Evolutionary conservation across 2,329 filamentous ascomycete genomes (phyloP).

Genomic region (Clonostachys rosea): DNA sequence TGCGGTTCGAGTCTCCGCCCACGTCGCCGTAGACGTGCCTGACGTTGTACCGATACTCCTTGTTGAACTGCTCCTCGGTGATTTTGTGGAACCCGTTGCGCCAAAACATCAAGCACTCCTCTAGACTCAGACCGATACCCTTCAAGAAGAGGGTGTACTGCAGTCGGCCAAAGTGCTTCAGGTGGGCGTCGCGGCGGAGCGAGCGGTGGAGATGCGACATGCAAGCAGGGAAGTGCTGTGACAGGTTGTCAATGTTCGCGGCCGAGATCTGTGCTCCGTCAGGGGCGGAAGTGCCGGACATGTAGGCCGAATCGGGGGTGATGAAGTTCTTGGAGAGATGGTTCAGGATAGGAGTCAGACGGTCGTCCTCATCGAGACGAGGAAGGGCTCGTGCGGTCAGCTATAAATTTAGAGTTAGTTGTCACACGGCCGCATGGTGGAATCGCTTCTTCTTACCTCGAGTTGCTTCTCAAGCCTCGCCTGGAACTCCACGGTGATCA

Average conservation of each 20-base stretch:
- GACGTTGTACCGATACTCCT: conserved; percentile 95
- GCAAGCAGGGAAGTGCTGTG: conserved; percentile 82
- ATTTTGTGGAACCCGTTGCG: conserved; percentile 78
- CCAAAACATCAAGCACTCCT: conserved; percentile 92
- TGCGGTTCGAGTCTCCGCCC: conserved; percentile 82
- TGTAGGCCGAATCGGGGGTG: conserved; percentile 82
- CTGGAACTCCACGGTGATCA: conserved; percentile 86
- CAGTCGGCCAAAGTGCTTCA: conserved; percentile 89
- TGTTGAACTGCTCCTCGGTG: conserved; percentile 93
- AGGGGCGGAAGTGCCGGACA: conserved; percentile 54
- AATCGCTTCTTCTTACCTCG: conserved; percentile 51
- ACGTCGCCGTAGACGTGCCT: conserved; percentile 95
- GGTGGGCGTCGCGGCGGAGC: conserved; percentile 79
- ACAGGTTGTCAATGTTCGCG: conserved; percentile 72
- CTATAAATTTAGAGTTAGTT: conserved; percentile 31
- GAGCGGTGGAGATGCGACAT: conserved; percentile 89
- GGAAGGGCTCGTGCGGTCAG: conserved; percentile 88
- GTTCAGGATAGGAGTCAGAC: conserved; percentile 63
- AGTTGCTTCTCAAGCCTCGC: conserved; percentile 74
- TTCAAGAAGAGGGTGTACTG: conserved; percentile 98
- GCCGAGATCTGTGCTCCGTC: conserved; percentile 73
- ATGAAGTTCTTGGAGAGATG: conserved; percentile 95
- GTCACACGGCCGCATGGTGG: neutral
- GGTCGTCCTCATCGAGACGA: conserved; percentile 92
- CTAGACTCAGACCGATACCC: conserved; percentile 86